Base-by-base conservation (phyloP, 208 protist species). In the Wallacemonas sp. region DNA sequence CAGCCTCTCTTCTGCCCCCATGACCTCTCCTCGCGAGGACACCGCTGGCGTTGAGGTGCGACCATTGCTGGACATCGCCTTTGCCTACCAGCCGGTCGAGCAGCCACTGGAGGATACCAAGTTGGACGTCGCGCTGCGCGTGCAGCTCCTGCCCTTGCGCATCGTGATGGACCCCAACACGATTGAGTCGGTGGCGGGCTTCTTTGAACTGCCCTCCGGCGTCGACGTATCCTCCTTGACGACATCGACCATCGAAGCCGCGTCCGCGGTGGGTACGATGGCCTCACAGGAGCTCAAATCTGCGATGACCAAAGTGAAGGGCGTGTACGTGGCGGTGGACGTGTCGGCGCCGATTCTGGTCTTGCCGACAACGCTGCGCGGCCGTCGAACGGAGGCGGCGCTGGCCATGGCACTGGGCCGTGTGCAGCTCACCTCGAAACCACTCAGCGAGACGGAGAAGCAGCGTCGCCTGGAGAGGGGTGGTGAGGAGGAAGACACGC, bases 401-500 rank as follows among this genome's bases (percentile, higher is more conserved):
- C 61, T 95, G 27, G 73, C 72, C 33, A 42, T 95, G 9, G 91
- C 86, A 11, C 77, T 95, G 11, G 90, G 90, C 28, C 85, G 80
- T 30, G 61, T 91, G 0, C 69, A 72, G 53, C 88, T 90, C 72
- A 66, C 90, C 30, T 74, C 82, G 1, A 56, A 82, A 22, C 86
- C 90, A 26, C 72, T 93, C 4, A 77, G 77, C 2, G 82, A 91
- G 44, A 51, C 71, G 31, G 86, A 90, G 68, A 91, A 87, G 70
- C 58, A 68, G 60, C 56, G 71, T 4, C 77, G 82, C 2, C 27
- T 79, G 34, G 4, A 22, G 36, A 66, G 62, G 33, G 46, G 41
- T 28, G 70, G 62, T 4, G 73, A 49, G n/a, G 69, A 68, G 51
- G 86, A 92, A 66, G 78, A 86, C 27, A 55, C 80, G 54, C 63